Base-by-base conservation (phyloP, 495 filamentous ascomycete species). In the Aspergillus olivimuriae region DNA sequence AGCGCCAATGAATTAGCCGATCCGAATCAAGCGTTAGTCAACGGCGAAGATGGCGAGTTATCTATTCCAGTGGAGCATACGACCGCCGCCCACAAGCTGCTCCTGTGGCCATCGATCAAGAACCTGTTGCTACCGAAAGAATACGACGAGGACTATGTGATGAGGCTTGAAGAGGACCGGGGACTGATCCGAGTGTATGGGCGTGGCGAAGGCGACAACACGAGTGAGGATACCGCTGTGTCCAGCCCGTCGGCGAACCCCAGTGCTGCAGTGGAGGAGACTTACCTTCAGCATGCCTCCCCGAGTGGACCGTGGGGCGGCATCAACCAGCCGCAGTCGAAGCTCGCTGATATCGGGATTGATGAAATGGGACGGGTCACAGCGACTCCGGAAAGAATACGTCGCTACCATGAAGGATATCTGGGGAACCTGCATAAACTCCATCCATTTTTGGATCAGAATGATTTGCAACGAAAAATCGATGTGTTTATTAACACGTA, bases 381-480 rank as follows among this genome's bases (percentile, higher is more conserved):
- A 39, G 74, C 94, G 39, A 76, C 83, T 43, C 54, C 69, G 15
- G 63, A 59, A 10, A 86, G 75, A 2, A 71, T 94, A 6, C 69
- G 69, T 44, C 72, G 66, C 31, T 83, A 89, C 31, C 74, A 83
- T 28, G 52, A 75, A 12, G 86, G 81, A 60, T 98, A 88, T 58
- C 65, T 89, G 55, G 60, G 81, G 4, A 75, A 94, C 56, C 83
- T 98, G 30, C 84, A 95, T 52, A 86, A 80, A 41, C 78, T 98
- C 58, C 92, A 97, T 60, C 92, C 92, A 10, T 89, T 97, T 55
- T 73, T 98, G 28, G 70, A 84, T 50, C 68, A 73, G 36, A 52
- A 54, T 4, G 63, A 65, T 12, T 55, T 85, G 12, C 55, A 58
- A 1, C 52, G 60, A 18, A 73, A 75, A 55, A 60, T 81, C 9